Evolutionary conservation across 176 grass and related monocot species (phyloP), one percentile per base, ranked within the genome.

Genomic region (Musa acuminata): DNA sequence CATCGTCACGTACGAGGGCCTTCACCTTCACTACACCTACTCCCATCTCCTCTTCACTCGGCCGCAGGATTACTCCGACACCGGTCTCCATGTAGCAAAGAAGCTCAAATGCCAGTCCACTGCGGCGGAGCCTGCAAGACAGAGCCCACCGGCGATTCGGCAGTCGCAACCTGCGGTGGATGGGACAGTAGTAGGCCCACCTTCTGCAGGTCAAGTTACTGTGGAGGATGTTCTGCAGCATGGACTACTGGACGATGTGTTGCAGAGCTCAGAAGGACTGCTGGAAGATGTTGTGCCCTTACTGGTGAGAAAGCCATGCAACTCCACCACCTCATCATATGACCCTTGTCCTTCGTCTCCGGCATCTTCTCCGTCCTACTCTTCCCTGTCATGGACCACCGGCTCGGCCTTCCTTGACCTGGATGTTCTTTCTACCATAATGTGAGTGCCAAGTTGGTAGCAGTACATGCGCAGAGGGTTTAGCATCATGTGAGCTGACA

Each of bases 1-100:
- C 9, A 62, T 75, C 55, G 55, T 75, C 54, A 75, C 55, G 8
- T 75, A 75, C 14, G 73, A 75, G 17, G 73, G 73, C 55, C 55
- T 75, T 55, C 73, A 75, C 29, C 73, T 75, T 10, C 73, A 75
- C 55, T 75, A 62, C 29, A 60, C 55, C 26, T 75, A 75, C 55
- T 75, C 73, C 1, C 54, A 75, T 29, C 55, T 75, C 73, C 55
- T 75, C 73, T n/a, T 75, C 24, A 16, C 27, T 2, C 17, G 17
- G 13, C 48, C 67, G 19, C 14, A 27, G 50, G 51, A 53, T 14
- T 62, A 17, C 25, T 7, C 27, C 19, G 55, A 13, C 19, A 0
- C 55, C 27, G 11, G 13, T 11, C 16, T 62, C 49, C 73, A 75
- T 12, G 73, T 49, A 2, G 55, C 73, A 12, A 75, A 75, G 55